phyloP scores from a whole-genome alignment of 2,329 filamentous ascomycete genomes.

The Trichoderma guizhouense region DNA sequence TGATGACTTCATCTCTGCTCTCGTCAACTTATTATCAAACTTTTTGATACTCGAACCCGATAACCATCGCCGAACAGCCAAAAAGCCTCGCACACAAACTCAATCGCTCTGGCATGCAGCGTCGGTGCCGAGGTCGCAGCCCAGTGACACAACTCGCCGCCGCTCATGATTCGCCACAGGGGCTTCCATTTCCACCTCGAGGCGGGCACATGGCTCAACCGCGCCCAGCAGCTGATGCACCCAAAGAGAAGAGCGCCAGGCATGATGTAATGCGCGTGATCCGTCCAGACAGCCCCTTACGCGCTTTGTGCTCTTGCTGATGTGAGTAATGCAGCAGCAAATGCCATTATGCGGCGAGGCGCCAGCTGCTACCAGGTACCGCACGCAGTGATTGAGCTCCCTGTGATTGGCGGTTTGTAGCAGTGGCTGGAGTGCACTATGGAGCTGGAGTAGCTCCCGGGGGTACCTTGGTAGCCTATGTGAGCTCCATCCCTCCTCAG shows the following conservation, averaged over 20 bases:
- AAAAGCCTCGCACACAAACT: background rate
- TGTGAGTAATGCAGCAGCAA: background rate
- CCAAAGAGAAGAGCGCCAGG: background rate
- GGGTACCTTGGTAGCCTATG: slow-evolving; percentile 1
- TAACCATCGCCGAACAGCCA: too few species aligned
- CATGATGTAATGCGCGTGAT: slow-evolving; percentile 2
- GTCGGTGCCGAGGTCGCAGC: slow-evolving; percentile 2
- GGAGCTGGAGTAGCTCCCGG: background rate
- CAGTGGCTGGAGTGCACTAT: background rate
- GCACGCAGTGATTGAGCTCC: background rate
- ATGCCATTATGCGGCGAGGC: background rate
- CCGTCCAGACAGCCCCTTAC: background rate
- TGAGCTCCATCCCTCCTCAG: background rate
- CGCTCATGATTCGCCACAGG: background rate
- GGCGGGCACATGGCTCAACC: slow-evolving; percentile 8
- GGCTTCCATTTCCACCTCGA: background rate
- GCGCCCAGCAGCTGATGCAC: slow-evolving; percentile 2
- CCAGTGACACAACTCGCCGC: background rate
- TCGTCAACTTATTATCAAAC: background rate
- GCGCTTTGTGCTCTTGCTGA: background rate
- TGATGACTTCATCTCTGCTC: background rate
- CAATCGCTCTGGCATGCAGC: background rate
- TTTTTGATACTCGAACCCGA: background rate
- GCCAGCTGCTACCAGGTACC: background rate
- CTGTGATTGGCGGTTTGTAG: slow-evolving; percentile 2